Conservation (phyloP, 768 basidiomycete genomes). For the Hysterangium stoloniferum region DNA sequence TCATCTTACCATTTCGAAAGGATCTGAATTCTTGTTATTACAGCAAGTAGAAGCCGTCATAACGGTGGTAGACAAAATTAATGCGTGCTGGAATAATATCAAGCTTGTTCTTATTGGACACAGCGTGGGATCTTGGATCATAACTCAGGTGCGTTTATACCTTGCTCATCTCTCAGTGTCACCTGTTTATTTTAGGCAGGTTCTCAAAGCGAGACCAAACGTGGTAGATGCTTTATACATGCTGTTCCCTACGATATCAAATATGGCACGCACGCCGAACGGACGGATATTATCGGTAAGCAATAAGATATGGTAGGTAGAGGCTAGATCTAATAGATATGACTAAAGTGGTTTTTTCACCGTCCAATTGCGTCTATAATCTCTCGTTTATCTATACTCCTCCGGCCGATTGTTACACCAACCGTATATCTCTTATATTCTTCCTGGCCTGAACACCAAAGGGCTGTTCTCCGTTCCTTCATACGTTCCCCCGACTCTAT, state of each 20-base stretch:
- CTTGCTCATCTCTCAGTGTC: background rate
- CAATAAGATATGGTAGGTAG: conserved; percentile 9
- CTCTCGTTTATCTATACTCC: conserved; percentile 36
- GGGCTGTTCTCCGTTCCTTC: conserved; percentile 39
- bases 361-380: conserved; percentile 38
- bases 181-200: conserved; percentile 26
- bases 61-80: conserved; percentile 40
- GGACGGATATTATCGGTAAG: conserved; percentile 52
- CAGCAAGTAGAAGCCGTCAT: conserved; percentile 49
- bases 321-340: background rate
- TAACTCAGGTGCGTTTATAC: conserved; percentile 39
- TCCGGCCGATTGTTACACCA: conserved; percentile 30
- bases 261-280: conserved; percentile 59
- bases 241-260: conserved; percentile 62
- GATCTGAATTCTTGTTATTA: conserved; percentile 29
- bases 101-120: conserved; percentile 51
- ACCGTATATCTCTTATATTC: conserved; percentile 38
- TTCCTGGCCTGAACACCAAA: conserved; percentile 42
- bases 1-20: conserved; percentile 23
- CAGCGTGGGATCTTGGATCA: conserved; percentile 68
- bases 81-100: conserved; percentile 1
- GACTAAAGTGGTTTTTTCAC: conserved; percentile 38
- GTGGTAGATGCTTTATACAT: conserved; percentile 41
- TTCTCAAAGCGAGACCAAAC: conserved; percentile 39
- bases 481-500: conserved; percentile 46